Percentiles rank a stretch among this genome's conserved stretches.
Conservation (phyloP, 257 asterid species). For the Linderniella brevidens region DNA sequence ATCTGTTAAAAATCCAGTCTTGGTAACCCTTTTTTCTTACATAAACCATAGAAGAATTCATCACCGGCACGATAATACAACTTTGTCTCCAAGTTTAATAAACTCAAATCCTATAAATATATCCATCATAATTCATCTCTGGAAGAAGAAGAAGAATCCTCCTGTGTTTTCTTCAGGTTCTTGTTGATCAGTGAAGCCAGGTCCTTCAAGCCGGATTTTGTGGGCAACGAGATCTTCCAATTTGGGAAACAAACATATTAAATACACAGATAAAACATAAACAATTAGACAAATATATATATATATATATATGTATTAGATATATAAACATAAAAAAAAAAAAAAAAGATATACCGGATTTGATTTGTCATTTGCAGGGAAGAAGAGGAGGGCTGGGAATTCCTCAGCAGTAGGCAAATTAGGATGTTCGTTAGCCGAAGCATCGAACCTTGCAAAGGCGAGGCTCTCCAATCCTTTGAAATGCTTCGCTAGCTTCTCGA, state of each 20-base stretch:
- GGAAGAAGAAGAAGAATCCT: conserved; percentile 8
- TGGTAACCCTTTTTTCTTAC: too few relatives aligned
- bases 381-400: conserved; percentile 64
- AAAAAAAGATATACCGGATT: conserved; percentile 33
- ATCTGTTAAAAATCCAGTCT: too few relatives aligned
- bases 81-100: too few relatives aligned
- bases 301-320: too few relatives aligned
- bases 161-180: conserved; percentile 35
- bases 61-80: too few relatives aligned
- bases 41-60: too few relatives aligned
- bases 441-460: conserved; percentile 74
- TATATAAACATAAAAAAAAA: not conserved
- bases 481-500: conserved; percentile 93
- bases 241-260: too few relatives aligned
- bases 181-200: conserved; percentile 66
- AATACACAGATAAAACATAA: not conserved
- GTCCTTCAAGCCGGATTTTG: conserved; percentile 57
- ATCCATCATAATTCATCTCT: conserved; percentile 66
- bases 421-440: conserved; percentile 78
- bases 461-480: conserved; percentile 70
- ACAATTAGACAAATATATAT: not conserved
- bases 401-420: conserved; percentile 70
- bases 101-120: too few relatives aligned
- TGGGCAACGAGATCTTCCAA: conserved; percentile 52
- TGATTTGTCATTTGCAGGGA: conserved; percentile 49